These are phyloP conservation scores for Trichoderma arundinaceum DNA, from an alignment of 2,329 filamentous ascomycete genomes.

Conservation along the genomic window DNA sequence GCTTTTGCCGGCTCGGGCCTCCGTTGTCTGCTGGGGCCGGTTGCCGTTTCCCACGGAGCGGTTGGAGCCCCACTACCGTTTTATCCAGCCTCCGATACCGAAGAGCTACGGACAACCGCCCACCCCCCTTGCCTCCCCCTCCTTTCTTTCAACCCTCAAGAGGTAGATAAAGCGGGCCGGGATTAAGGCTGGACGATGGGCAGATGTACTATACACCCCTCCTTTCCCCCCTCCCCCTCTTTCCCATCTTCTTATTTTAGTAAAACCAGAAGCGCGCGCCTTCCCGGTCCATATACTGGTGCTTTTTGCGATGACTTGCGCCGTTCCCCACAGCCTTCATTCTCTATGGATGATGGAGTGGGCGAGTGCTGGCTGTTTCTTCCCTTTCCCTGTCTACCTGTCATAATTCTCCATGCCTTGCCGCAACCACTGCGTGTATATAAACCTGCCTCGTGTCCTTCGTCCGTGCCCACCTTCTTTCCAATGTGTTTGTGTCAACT, in stretches of 20 bases:
- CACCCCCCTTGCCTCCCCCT: too few relatives aligned
- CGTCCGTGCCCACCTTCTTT: background rate
- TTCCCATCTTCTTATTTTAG: slow-evolving; percentile 2
- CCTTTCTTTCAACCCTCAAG: background rate
- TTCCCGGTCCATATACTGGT: background rate
- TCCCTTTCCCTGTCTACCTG: too few relatives aligned
- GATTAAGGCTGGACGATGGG: slow-evolving; percentile 5
- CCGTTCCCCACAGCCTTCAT: too few relatives aligned
- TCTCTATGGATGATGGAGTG: too few relatives aligned
- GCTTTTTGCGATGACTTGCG: background rate
- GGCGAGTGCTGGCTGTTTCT: background rate
- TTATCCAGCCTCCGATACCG: slow-evolving; percentile 19
- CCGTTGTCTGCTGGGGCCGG: slow-evolving; percentile 5
- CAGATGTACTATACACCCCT: background rate
- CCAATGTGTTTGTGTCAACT: background rate
- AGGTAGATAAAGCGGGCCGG: slow-evolving; percentile 3
- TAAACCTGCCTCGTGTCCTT: background rate
- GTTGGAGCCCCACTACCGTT: slow-evolving; percentile 22
- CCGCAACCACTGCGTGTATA: slow-evolving; percentile 2
- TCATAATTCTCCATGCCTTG: background rate
- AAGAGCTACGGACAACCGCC: too few relatives aligned
- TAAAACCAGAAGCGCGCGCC: slow-evolving; percentile 10
- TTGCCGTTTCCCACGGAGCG: slow-evolving; percentile 18
- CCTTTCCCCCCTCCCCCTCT: background rate
- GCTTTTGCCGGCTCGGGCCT: slow-evolving; percentile 10